Evolutionary conservation across 1,284 basidiomycete species (phyloP).

Genomic region (Rhodotorula sp.): DNA sequence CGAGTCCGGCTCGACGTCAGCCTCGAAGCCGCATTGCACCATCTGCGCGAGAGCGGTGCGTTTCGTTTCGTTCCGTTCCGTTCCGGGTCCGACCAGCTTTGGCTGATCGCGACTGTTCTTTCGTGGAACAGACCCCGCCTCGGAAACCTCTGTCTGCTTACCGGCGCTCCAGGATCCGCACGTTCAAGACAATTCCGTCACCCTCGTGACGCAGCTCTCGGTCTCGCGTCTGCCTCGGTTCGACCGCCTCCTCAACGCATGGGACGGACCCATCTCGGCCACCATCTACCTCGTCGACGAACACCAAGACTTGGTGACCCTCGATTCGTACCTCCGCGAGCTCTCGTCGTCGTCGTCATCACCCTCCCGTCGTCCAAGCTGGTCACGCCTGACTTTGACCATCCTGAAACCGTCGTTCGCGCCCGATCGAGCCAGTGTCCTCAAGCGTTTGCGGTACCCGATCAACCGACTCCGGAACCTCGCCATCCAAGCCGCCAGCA

Average conservation of each 20-base stretch:
- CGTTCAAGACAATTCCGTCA: background rate
- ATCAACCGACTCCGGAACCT: constrained; percentile 35
- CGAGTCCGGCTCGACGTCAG: constrained; percentile 6
- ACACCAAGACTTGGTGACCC: constrained; percentile 1
- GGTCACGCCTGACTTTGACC: constrained; percentile 6
- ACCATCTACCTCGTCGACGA: constrained; percentile 33
- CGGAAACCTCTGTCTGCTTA: background rate
- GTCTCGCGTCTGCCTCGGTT: constrained; percentile 28
- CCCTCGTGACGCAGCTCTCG: constrained; percentile 32
- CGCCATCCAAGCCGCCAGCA: constrained; percentile 2
- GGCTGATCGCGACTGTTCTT: background rate
- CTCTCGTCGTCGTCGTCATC: background rate
- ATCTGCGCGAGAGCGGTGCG: constrained; percentile 9
- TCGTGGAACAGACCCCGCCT: background rate
- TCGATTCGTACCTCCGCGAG: constrained; percentile 3
- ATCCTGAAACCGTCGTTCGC: constrained; percentile 29
- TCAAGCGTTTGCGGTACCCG: constrained; percentile 28
- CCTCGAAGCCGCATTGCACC: constrained; percentile 6
- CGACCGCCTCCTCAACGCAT: constrained; percentile 19
- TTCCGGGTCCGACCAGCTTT: too few relatives aligned
- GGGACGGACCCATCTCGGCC: constrained; percentile 26
- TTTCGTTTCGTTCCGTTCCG: too few relatives aligned
- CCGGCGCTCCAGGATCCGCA: background rate
- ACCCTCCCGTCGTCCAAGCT: background rate
- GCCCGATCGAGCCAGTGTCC: constrained; percentile 5